These are phyloP conservation scores for Cytidiella melzeri DNA, from an alignment of 768 basidiomycete genomes.

Conservation along the genomic window DNA sequence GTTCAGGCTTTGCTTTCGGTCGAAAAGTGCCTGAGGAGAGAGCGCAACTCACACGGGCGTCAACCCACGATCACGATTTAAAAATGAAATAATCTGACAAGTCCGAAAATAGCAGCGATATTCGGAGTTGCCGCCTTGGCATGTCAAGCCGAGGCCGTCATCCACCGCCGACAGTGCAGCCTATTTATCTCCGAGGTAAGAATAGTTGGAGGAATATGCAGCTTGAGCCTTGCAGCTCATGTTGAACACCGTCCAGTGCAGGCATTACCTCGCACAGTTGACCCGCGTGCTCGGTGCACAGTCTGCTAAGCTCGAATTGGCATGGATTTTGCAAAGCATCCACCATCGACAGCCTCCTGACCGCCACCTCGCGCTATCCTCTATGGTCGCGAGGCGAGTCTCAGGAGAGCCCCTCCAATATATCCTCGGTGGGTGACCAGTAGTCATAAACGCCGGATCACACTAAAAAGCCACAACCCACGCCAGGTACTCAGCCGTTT, in stretches of 20 bases:
- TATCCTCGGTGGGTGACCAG: constrained; percentile 61
- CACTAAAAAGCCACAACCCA: background rate
- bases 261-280: constrained; percentile 24
- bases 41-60: constrained; percentile 2
- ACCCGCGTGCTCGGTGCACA: constrained; percentile 28
- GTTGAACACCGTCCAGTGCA: background rate
- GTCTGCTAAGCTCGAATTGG: constrained; percentile 36
- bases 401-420: constrained; percentile 84
- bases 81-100: constrained; percentile 5
- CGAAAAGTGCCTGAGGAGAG: constrained; percentile 8
- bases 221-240: too few species aligned
- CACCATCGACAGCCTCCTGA: constrained; percentile 12
- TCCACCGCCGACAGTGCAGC: background rate
- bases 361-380: constrained; percentile 21
- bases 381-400: constrained; percentile 54
- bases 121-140: background rate
- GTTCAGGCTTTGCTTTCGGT: background rate
- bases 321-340: constrained; percentile 38
- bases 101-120: constrained; percentile 1
- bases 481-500: constrained; percentile 79
- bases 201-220: too few species aligned
- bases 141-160: background rate
- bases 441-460: background rate
- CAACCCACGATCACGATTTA: constrained; percentile 2
- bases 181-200: too few species aligned